Conservation (phyloP, 1,284 basidiomycete species). For the Tylopilus sp. region DNA sequence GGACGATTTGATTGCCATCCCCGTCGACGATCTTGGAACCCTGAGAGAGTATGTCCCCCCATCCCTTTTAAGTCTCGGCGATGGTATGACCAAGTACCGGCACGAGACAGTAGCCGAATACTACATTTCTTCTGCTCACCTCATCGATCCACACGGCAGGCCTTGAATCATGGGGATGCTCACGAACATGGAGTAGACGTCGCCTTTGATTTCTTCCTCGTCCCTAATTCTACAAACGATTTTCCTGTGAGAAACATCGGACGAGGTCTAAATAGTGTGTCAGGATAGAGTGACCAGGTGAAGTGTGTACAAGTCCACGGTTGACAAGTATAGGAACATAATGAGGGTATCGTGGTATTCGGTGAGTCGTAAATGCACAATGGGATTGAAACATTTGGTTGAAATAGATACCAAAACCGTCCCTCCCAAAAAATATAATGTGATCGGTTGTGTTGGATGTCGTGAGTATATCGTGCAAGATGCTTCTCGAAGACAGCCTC, state of each 20-base stretch:
- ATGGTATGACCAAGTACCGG: neutral
- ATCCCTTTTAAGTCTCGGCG: neutral
- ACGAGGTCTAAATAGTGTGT: slow-evolving; percentile 24
- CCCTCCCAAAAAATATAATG: slow-evolving; percentile 18
- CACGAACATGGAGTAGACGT: neutral
- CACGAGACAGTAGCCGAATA: slow-evolving; percentile 7
- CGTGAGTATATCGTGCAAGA: slow-evolving; percentile 30
- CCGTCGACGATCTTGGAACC: slow-evolving; percentile 58
- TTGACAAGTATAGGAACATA: slow-evolving; percentile 30
- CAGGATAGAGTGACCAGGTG: slow-evolving; percentile 12
- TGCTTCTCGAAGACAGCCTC: slow-evolving; percentile 6
- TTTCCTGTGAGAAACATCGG: slow-evolving; percentile 14
- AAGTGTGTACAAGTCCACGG: slow-evolving; percentile 30
- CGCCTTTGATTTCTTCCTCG: neutral
- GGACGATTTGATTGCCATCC: slow-evolving; percentile 53
- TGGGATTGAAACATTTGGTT: slow-evolving; percentile 28
- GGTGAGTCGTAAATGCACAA: slow-evolving; percentile 34
- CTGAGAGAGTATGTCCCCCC: no score
- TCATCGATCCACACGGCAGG: neutral
- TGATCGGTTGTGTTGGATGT: slow-evolving; percentile 25
- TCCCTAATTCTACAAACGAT: slow-evolving; percentile 28
- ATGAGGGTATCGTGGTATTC: slow-evolving; percentile 37
- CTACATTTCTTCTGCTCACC: slow-evolving; percentile 12
- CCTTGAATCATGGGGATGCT: slow-evolving; percentile 2
- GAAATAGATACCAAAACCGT: slow-evolving; percentile 33